phyloP scores from a whole-genome alignment of 2,329 filamentous ascomycete genomes.

The Ascochyta pisi region DNA sequence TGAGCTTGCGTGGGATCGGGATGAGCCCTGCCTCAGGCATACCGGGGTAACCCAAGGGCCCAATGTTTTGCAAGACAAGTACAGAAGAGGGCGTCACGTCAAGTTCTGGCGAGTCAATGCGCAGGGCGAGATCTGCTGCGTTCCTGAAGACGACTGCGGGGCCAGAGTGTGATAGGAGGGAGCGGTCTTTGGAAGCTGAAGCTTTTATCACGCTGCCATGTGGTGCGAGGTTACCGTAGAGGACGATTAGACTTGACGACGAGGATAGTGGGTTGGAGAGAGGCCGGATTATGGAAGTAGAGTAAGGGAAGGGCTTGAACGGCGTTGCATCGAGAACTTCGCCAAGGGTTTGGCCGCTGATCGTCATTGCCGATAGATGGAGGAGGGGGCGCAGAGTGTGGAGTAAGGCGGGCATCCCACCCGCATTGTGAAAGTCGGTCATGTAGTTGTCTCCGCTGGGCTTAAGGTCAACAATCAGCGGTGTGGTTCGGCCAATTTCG shows the following conservation, averaged over 20 bases:
- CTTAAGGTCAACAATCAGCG: constrained; percentile 82
- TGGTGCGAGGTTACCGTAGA: constrained; percentile 84
- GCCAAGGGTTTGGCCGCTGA: constrained; percentile 80
- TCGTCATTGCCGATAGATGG: constrained; percentile 76
- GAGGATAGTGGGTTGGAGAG: constrained; percentile 80
- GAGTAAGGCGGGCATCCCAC: constrained; percentile 80
- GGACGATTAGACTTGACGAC: constrained; percentile 82
- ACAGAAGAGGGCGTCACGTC: constrained; percentile 78
- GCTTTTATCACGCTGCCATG: constrained; percentile 91
- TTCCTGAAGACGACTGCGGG: constrained; percentile 82
- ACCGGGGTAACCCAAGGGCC: constrained; percentile 85
- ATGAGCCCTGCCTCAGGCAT: constrained; percentile 91
- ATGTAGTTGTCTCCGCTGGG: constrained; percentile 85
- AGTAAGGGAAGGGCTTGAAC: constrained; percentile 61
- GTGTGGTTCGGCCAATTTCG: constrained; percentile 77
- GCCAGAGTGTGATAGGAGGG: constrained; percentile 73
- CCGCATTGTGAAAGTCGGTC: constrained; percentile 83
- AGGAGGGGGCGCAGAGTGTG: constrained; percentile 81
- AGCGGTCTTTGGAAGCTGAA: constrained; percentile 82
- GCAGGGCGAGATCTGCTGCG: constrained; percentile 75
- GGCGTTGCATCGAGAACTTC: constrained; percentile 79
- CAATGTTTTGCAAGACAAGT: constrained; percentile 86
- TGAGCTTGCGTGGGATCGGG: constrained; percentile 75
- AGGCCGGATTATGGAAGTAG: constrained; percentile 48
- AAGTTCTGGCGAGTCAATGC: constrained; percentile 73